Percentiles rank a stretch among this genome's conserved stretches.
Evolutionary conservation across 2,329 filamentous ascomycete genomes (phyloP).

Genomic region (Penicillium palitans): DNA sequence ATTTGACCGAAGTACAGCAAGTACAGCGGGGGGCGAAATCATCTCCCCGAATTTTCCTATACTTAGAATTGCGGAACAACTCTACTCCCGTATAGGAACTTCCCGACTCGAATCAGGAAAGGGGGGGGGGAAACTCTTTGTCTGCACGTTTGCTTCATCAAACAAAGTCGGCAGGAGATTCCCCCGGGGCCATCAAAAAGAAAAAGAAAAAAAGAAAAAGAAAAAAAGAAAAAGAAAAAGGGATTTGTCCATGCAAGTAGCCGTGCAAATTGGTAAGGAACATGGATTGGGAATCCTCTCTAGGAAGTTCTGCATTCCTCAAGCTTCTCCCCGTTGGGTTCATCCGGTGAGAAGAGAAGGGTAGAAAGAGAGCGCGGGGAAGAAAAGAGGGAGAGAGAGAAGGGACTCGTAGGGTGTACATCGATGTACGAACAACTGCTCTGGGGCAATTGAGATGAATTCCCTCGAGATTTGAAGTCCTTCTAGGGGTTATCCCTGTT

Average conservation of each 20-base stretch:
- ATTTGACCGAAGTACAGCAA: conserved; percentile 3
- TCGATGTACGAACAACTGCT: not conserved
- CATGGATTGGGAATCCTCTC: conserved; percentile 21
- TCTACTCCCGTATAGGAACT: not conserved
- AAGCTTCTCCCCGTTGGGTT: not conserved
- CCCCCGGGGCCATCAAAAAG: not conserved
- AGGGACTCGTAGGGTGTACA: not conserved
- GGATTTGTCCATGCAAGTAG: conserved; percentile 24
- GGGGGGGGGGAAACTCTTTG: conserved; percentile 17
- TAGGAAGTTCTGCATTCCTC: not conserved
- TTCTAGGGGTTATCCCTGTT: conserved; percentile 2
- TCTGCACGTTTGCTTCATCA: conserved; percentile 31
- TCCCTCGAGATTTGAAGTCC: not conserved
- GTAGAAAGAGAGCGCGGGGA: not conserved
- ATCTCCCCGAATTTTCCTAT: conserved; percentile 21
- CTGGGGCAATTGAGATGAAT: not conserved
- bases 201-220: not conserved
- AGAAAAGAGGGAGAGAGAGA: not conserved
- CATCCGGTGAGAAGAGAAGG: not conserved
- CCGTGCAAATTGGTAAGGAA: conserved; percentile 25
- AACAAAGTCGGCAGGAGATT: conserved; percentile 27
- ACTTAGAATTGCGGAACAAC: conserved; percentile 4
- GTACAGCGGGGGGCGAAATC: conserved; percentile 12
- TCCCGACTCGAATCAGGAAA: conserved; percentile 1
- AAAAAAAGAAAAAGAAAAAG: conserved; percentile 15